Base-by-base conservation (phyloP, 352 stramenopile genomes). In the Pythium dissotocum region DNA sequence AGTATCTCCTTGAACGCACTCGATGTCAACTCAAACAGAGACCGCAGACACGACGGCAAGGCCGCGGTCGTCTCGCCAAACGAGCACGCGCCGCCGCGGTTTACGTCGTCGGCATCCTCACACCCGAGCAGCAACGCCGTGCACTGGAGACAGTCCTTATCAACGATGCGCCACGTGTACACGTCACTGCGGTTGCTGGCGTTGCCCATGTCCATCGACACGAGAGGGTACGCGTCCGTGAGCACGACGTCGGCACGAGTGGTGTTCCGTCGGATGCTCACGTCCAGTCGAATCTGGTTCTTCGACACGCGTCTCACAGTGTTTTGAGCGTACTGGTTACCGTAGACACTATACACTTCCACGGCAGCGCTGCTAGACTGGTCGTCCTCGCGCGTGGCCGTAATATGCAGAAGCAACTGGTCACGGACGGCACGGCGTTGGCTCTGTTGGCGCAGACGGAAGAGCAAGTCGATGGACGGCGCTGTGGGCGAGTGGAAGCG, bases 401-500 rank as follows among this genome's bases (percentile, higher is more conserved):
- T 18, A n/a, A 80, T 18, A 33, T 79, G 75, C 4, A 82, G 4
- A 0, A 79, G 18, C 8, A 79, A 46, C 48, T 82, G 66, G 42
- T 82, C 72, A 28, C 77, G 59, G 21, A 14, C 33, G 3, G 69
- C 68, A 4, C 59, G 53, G 8, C 65, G 63, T 33, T 82, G 75
- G 38, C 75, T 82, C 46, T 64, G 69, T 51, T 82, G 75, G 10
- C 72, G 69, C 44, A 82, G 53, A 4, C 67, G 72, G 16, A 82
- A 69, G 10, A 82, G 33, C 42, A 82, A 0, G 21, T 79, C 72
- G 32, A 82, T 62, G 9, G 55, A 49, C 21, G 49, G 63, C 4
- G 8, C 18, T 13, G 16, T 32, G 7, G 36, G 10, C 44, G 53
- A 46, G 55, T 57, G 13, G 71, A 80, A 83, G 36, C 63, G 63